These are phyloP conservation scores for Butyriboletus loyo DNA, from an alignment of 768 basidiomycete genomes.

Conservation along the genomic window DNA sequence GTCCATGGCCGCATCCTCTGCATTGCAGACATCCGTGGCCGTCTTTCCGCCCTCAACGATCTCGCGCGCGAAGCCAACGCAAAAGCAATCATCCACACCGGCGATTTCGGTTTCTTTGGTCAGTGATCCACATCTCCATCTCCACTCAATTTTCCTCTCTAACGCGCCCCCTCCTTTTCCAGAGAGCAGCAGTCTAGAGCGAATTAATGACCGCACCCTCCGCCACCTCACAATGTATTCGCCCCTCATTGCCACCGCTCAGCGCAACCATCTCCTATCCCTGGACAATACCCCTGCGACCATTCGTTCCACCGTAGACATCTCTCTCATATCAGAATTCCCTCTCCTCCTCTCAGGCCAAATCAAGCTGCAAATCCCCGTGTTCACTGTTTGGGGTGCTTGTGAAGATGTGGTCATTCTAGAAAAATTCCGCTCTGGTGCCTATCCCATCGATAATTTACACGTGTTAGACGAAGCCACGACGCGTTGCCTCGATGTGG, in stretches of 20 bases:
- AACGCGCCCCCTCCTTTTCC: constrained; percentile 19
- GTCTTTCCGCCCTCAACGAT: constrained; percentile 84
- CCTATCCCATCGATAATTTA: constrained; percentile 85
- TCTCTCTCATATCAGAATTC: constrained; percentile 88
- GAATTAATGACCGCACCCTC: constrained; percentile 94
- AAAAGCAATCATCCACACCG: constrained; percentile 92
- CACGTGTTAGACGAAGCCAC: constrained; percentile 93
- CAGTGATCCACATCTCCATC: constrained; percentile 21
- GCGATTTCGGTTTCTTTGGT: constrained; percentile 99
- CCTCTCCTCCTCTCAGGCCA: constrained; percentile 87
- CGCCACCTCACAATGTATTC: constrained; percentile 97
- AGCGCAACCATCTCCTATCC: constrained; percentile 74
- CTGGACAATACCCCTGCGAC: constrained; percentile 63
- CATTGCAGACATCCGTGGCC: constrained; percentile 90
- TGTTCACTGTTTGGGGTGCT: constrained; percentile 96
- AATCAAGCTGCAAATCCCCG: constrained; percentile 87
- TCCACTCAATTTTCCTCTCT: constrained; percentile 5
- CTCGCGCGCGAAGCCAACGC: constrained; percentile 87
- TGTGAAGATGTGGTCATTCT: constrained; percentile 93
- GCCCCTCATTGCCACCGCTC: constrained; percentile 81
- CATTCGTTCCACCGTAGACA: constrained; percentile 73
- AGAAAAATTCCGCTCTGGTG: constrained; percentile 85
- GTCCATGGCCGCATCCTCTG: constrained; percentile 87
- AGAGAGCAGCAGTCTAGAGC: constrained; percentile 78
- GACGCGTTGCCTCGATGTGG: constrained; percentile 87